phyloP scores from a whole-genome alignment of 345 rosid genomes.

The Ricinus communis region DNA sequence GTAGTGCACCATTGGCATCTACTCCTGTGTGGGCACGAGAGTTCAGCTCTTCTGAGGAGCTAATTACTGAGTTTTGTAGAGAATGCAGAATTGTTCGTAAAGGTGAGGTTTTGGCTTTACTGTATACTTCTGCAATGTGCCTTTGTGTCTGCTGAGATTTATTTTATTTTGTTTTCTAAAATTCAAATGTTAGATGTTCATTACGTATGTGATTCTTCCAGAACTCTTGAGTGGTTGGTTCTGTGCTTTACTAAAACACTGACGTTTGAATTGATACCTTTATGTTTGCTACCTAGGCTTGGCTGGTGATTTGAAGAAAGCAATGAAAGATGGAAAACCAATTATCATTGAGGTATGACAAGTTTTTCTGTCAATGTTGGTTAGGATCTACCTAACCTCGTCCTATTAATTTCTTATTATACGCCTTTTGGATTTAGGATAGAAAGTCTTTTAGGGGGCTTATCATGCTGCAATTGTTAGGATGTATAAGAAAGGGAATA shows the following conservation, averaged over 20 bases:
- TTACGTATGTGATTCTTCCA: not conserved
- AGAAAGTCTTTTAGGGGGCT: not conserved
- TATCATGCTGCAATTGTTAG: not conserved
- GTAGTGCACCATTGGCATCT: constrained; percentile 88
- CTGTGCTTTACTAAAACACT: constrained; percentile 1
- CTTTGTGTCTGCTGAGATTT: not conserved
- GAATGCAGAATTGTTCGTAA: constrained; percentile 98
- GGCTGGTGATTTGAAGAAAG: constrained; percentile 98
- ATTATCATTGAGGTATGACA: constrained; percentile 82
- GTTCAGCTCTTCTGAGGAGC: constrained; percentile 79
- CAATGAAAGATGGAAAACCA: constrained; percentile 99
- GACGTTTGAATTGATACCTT: constrained; percentile 13
- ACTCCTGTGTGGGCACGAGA: constrained; percentile 94
- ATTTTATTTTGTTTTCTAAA: not conserved
- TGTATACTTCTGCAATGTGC: constrained; percentile 1
- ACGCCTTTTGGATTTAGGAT: not conserved
- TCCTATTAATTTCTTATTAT: not conserved
- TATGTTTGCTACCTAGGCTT: constrained; percentile 70
- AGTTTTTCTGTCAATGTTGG: constrained; percentile 1
- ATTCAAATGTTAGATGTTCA: not conserved
- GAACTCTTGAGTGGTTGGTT: constrained; percentile 7
- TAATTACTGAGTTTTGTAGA: constrained; percentile 89
- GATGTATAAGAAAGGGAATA: not conserved
- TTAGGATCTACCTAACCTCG: not conserved
- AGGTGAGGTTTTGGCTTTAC: constrained; percentile 48